A percentile compares a stretch with the other conserved stretches of the same genome.
Conservation (phyloP, 225 moss, liverwort and hornwort species). For the Rhytidiadelphus loreus region DNA sequence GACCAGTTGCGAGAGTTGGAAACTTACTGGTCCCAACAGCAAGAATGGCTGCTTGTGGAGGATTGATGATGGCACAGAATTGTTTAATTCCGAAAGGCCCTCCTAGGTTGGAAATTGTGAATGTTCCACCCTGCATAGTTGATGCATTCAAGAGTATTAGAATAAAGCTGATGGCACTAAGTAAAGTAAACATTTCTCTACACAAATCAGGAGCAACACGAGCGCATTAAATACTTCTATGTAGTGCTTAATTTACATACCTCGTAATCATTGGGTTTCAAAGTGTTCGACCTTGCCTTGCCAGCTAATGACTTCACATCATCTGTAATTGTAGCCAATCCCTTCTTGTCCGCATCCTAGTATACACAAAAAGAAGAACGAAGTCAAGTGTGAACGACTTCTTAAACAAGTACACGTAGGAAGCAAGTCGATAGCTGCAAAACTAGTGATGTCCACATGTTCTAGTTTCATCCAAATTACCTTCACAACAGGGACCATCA, state of each 20-base stretch:
- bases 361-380: neutral
- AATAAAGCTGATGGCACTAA: neutral
- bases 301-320: constrained; percentile 66
- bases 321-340: constrained; percentile 66
- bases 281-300: constrained; percentile 64
- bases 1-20: neutral
- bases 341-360: constrained; percentile 92
- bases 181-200: neutral
- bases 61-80: constrained; percentile 85
- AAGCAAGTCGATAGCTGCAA: neutral
- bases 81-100: constrained; percentile 84
- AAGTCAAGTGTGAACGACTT: neutral
- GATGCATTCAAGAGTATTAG: neutral
- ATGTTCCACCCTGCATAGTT: constrained; percentile 70
- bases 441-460: neutral
- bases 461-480: constrained; percentile 14
- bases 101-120: constrained; percentile 77
- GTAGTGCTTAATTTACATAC: neutral
- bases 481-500: constrained; percentile 94
- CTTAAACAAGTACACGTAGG: neutral
- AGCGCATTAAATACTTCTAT: neutral
- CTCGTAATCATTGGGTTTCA: constrained; percentile 82
- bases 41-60: constrained; percentile 85
- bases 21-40: constrained; percentile 76
- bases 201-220: neutral